Evolutionary conservation across 306 rosid species (phyloP).

Genomic region (Dryas drummondii): DNA sequence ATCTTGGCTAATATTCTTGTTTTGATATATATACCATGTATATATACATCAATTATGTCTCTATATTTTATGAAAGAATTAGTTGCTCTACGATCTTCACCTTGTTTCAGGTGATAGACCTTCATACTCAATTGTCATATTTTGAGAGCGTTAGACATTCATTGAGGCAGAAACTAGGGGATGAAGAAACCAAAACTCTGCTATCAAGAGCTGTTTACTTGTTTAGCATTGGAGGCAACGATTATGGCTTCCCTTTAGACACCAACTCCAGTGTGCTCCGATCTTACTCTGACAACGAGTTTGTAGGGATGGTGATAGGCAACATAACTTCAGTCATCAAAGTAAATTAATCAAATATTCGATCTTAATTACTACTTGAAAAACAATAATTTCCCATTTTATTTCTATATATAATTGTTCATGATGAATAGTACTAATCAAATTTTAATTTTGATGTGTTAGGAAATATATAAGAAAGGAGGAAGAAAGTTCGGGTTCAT

Average conservation of each 20-base stretch:
- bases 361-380: no score
- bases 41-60: no score
- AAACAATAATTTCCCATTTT: background rate
- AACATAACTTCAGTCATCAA: slow-evolving; percentile 33
- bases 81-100: no score
- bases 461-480: slow-evolving; percentile 34
- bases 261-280: slow-evolving; percentile 12
- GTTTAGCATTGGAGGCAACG: slow-evolving; percentile 33
- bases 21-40: no score
- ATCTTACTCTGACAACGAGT: background rate
- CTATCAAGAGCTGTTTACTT: slow-evolving; percentile 31
- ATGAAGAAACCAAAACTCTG: slow-evolving; percentile 16
- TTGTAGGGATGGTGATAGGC: slow-evolving; percentile 34
- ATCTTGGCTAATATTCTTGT: no score
- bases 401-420: no score
- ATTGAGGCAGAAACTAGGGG: slow-evolving; percentile 25
- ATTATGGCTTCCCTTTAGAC: slow-evolving; percentile 10
- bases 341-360: slow-evolving; percentile 1
- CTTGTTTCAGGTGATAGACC: no score
- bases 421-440: background rate
- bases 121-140: slow-evolving; percentile 26
- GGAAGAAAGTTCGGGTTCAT: slow-evolving; percentile 36
- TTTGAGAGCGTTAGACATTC: slow-evolving; percentile 20
- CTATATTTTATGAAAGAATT: no score
- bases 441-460: background rate